A percentile compares a stretch with the other conserved stretches of the same genome.
Evolutionary conservation across 2,329 filamentous ascomycete species (phyloP).

Genomic region (Aspergillus neoniger): DNA sequence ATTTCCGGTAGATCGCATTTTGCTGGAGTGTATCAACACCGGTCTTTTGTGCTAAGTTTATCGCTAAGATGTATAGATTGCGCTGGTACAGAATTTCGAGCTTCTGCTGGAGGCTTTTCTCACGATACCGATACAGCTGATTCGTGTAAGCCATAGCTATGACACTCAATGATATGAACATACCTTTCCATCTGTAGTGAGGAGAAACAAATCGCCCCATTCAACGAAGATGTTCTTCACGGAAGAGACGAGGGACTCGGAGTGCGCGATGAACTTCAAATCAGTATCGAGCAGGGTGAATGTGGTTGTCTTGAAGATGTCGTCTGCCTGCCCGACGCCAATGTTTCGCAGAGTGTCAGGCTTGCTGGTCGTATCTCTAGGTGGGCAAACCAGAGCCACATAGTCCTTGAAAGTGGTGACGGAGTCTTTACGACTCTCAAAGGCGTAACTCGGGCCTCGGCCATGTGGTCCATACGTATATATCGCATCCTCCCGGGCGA

Average conservation of each 20-base stretch:
- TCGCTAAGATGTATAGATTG: conserved; percentile 87
- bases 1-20: conserved; percentile 88
- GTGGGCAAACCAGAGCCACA: conserved; percentile 81
- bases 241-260: conserved; percentile 78
- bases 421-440: conserved; percentile 85
- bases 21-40: conserved; percentile 79
- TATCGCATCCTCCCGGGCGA: conserved; percentile 92
- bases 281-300: conserved; percentile 93
- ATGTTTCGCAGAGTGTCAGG: conserved; percentile 71
- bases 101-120: conserved; percentile 86
- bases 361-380: conserved; percentile 56
- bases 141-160: conserved; percentile 24
- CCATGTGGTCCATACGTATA: conserved; percentile 90
- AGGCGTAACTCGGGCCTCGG: conserved; percentile 82
- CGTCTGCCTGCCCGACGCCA: conserved; percentile 70
- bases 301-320: conserved; percentile 80
- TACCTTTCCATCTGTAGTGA: conserved; percentile 90
- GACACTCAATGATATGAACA: conserved; percentile 17
- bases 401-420: conserved; percentile 82
- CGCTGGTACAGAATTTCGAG: conserved; percentile 91
- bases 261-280: conserved; percentile 84
- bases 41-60: conserved; percentile 87
- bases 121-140: conserved; percentile 82
- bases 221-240: conserved; percentile 79
- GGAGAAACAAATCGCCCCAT: conserved; percentile 89